phyloP scores from a whole-genome alignment of 371 early-diverging fungal species.

The Mortierella sp. region DNA sequence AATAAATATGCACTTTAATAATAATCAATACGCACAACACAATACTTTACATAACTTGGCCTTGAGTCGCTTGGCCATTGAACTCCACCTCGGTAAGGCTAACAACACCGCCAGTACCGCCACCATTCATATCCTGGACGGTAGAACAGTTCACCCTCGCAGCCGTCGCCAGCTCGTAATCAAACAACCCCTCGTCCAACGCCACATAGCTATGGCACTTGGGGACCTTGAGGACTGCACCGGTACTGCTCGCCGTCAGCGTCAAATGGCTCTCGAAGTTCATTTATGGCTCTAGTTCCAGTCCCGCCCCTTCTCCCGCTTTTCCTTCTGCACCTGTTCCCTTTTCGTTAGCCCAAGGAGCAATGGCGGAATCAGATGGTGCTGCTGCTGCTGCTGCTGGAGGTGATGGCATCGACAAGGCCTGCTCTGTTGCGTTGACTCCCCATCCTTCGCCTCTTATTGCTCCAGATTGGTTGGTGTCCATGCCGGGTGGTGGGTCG shows the following conservation, averaged over 20 bases:
- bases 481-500: neutral
- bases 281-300: neutral
- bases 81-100: neutral
- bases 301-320: no score
- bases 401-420: neutral
- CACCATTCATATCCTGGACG: slow-evolving; percentile 13
- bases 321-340: neutral
- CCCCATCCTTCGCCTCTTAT: neutral
- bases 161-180: slow-evolving; percentile 16
- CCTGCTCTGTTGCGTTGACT: neutral
- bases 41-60: neutral
- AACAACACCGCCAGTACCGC: neutral
- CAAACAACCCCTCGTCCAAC: slow-evolving; percentile 17
- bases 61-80: neutral
- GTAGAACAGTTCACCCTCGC: slow-evolving; percentile 9
- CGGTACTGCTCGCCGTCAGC: neutral
- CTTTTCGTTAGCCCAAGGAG: neutral
- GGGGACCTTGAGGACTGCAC: neutral
- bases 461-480: neutral
- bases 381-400: neutral
- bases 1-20: no score
- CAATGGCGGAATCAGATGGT: neutral
- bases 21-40: neutral
- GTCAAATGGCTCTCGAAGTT: neutral
- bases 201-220: neutral